These are phyloP conservation scores for Pelargonium cotyledonis DNA, from an alignment of 441 rosid genomes.

Conservation along the genomic window DNA sequence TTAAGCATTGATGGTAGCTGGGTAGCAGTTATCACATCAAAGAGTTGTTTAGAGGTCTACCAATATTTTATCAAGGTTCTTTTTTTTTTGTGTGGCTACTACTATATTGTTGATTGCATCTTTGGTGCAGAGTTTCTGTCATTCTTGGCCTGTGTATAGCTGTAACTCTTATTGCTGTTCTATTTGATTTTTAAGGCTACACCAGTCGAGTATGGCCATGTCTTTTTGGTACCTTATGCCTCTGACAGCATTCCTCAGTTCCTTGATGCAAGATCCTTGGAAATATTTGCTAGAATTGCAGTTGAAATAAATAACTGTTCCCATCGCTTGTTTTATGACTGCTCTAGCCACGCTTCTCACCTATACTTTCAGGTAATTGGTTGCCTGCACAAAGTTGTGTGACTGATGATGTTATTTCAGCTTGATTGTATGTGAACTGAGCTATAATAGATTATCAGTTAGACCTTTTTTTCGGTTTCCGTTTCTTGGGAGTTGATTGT, in stretches of 20 bases:
- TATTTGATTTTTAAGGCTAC: constrained; percentile 28
- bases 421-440: not conserved
- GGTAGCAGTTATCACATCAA: not conserved
- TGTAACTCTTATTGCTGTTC: constrained; percentile 13
- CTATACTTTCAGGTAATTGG: constrained; percentile 32
- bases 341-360: constrained; percentile 19
- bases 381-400: not conserved
- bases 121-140: not conserved
- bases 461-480: not conserved
- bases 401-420: not conserved
- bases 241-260: constrained; percentile 18
- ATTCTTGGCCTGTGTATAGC: not conserved
- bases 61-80: not conserved
- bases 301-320: constrained; percentile 33
- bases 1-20: not conserved
- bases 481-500: not conserved
- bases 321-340: constrained; percentile 31
- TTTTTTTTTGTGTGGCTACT: not conserved
- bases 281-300: constrained; percentile 28
- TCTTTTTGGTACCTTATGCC: constrained; percentile 32
- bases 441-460: not conserved
- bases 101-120: constrained; percentile 8
- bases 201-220: constrained; percentile 38
- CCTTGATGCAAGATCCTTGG: constrained; percentile 27
- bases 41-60: constrained; percentile 1